Conservation (phyloP, 352 stramenopile genomes). For the Phytophthora cryptogea region DNA sequence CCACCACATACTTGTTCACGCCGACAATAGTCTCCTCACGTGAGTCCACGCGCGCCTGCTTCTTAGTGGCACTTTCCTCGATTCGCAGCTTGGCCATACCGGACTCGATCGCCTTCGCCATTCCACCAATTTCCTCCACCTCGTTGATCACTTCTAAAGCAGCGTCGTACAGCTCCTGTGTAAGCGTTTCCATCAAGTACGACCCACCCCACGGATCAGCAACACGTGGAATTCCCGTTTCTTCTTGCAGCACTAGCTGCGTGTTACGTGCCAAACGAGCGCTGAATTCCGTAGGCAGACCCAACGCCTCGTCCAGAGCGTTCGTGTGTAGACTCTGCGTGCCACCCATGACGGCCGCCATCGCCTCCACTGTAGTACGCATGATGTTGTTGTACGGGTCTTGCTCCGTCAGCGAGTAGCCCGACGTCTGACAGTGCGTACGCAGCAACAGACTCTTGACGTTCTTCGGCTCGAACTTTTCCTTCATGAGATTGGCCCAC, state of each 20-base stretch:
- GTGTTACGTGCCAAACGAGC: constrained; percentile 97
- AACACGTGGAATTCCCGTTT: constrained; percentile 93
- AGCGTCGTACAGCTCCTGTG: constrained; percentile 86
- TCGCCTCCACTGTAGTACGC: constrained; percentile 96
- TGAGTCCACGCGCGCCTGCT: constrained; percentile 95
- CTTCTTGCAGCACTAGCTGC: constrained; percentile 97
- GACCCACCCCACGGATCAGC: constrained; percentile 97
- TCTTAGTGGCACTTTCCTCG: constrained; percentile 96
- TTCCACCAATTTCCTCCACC: constrained; percentile 94
- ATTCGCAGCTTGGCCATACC: constrained; percentile 97
- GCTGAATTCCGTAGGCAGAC: constrained; percentile 95
- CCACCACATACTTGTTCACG: constrained; percentile 96
- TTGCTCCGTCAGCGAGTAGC: constrained; percentile 96
- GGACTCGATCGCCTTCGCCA: constrained; percentile 97
- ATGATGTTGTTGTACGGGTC: constrained; percentile 99
- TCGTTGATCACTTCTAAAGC: constrained; percentile 78
- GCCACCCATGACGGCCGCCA: constrained; percentile 83
- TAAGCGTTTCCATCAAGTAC: constrained; percentile 98
- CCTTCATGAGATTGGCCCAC: constrained; percentile 94
- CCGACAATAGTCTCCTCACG: constrained; percentile 95
- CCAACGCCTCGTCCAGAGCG: constrained; percentile 96
- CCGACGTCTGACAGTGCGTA: constrained; percentile 97
- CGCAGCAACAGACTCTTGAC: constrained; percentile 93
- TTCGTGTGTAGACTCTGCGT: constrained; percentile 99
- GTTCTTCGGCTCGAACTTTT: constrained; percentile 96